Conservation (phyloP, 2,329 filamentous ascomycete genomes). For the Colletotrichum godetiae region DNA sequence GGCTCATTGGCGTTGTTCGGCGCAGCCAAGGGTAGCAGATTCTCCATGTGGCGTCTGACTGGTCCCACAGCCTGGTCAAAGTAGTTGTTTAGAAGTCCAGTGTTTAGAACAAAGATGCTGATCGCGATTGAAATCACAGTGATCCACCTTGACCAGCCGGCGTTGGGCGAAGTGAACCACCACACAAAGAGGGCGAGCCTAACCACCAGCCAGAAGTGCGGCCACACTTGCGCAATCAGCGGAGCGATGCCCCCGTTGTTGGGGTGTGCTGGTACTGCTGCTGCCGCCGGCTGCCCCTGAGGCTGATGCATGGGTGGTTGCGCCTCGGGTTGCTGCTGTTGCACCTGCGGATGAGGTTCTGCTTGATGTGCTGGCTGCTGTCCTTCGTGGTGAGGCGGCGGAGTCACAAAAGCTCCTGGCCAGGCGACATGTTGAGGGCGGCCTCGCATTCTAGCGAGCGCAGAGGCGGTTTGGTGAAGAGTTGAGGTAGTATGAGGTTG, state of each 20-base stretch:
- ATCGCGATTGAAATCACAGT: slow-evolving; percentile 65
- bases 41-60: slow-evolving; percentile 68
- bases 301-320: slow-evolving; percentile 43
- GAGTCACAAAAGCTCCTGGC: slow-evolving; percentile 23
- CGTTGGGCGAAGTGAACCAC: slow-evolving; percentile 70
- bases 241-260: slow-evolving; percentile 53
- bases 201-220: slow-evolving; percentile 71
- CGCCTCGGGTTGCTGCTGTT: slow-evolving; percentile 39
- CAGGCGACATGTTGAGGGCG: slow-evolving; percentile 28
- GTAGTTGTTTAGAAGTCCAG: slow-evolving; percentile 66
- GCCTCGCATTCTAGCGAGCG: slow-evolving; percentile 22
- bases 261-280: slow-evolving; percentile 46
- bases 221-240: slow-evolving; percentile 60
- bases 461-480: slow-evolving; percentile 19
- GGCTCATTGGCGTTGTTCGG: slow-evolving; percentile 43
- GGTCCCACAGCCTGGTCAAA: slow-evolving; percentile 67
- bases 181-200: slow-evolving; percentile 70
- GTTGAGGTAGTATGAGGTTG: slow-evolving; percentile 3
- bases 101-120: slow-evolving; percentile 69
- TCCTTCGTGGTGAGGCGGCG: slow-evolving; percentile 36
- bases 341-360: slow-evolving; percentile 33
- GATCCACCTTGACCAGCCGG: slow-evolving; percentile 70
- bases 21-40: slow-evolving; percentile 65
- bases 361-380: slow-evolving; percentile 26
- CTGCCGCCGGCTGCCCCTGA: slow-evolving; percentile 41